These are phyloP conservation scores for Populus hybrid DNA, from an alignment of 441 rosid species.

Conservation along the genomic window DNA sequence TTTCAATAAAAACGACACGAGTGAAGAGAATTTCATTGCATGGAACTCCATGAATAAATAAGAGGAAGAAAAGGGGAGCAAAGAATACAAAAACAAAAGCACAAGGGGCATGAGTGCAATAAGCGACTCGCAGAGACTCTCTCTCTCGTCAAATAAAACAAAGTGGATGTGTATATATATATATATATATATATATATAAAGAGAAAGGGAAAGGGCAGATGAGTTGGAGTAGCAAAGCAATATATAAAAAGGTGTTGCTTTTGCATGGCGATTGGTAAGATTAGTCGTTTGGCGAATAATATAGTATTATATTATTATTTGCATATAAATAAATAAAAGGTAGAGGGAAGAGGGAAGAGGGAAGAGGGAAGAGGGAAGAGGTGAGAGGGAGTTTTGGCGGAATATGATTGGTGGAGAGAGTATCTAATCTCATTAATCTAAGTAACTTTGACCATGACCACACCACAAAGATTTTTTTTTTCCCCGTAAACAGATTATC, in stretches of 20 bases:
- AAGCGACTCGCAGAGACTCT: neutral
- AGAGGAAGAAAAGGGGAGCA: neutral
- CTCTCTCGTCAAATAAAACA: too few relatives aligned
- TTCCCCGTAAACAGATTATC: too few relatives aligned
- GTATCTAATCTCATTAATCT: slow-evolving; percentile 10
- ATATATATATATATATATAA: neutral
- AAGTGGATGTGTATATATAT: neutral
- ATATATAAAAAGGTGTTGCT: neutral
- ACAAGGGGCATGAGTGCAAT: neutral
- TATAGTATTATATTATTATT: neutral
- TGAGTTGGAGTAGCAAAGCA: neutral
- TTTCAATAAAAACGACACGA: too few relatives aligned
- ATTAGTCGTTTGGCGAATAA: neutral
- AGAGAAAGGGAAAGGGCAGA: neutral
- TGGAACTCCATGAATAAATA: too few relatives aligned
- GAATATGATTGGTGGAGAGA: slow-evolving; percentile 22
- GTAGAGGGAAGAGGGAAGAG: too few relatives aligned
- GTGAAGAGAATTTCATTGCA: too few relatives aligned
- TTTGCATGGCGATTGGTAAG: neutral
- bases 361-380: neutral
- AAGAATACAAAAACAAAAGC: neutral
- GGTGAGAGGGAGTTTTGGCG: neutral
- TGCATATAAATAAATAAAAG: neutral
- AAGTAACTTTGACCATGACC: neutral
- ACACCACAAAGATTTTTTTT: neutral